phyloP scores from a whole-genome alignment of 164 flowering plant genomes.

The Malania oleifera region DNA sequence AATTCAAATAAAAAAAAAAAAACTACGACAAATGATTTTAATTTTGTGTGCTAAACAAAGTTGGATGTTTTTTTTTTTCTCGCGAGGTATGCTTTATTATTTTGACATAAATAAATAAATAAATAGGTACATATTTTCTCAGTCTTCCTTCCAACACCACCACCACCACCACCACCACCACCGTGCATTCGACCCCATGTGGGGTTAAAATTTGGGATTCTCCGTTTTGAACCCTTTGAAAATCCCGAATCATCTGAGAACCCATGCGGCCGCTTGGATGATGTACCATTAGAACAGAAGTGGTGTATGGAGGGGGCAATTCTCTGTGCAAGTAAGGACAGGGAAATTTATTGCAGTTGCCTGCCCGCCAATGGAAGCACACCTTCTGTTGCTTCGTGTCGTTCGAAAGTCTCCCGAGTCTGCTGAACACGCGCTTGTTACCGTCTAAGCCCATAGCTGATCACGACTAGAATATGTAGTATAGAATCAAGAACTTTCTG shows the following conservation, averaged over 20 bases:
- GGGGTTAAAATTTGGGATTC: constrained; percentile 25
- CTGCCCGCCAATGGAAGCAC: constrained; percentile 69
- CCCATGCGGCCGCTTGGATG: constrained; percentile 29
- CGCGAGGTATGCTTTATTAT: too few relatives aligned
- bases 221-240: constrained; percentile 21
- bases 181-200: constrained; percentile 52
- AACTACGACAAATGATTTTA: too few relatives aligned
- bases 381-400: constrained; percentile 38
- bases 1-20: too few relatives aligned
- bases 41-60: too few relatives aligned
- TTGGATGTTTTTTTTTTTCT: too few relatives aligned
- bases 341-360: constrained; percentile 51
- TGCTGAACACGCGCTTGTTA: not conserved
- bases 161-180: constrained; percentile 17
- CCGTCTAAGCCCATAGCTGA: not conserved
- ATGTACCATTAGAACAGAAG: constrained; percentile 16
- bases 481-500: not conserved
- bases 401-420: constrained; percentile 3
- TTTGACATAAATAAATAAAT: too few relatives aligned
- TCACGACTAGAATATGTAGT: too few relatives aligned
- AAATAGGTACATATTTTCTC: constrained; percentile 62
- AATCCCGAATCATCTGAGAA: constrained; percentile 26
- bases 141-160: constrained; percentile 26
- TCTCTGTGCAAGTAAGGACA: constrained; percentile 62
- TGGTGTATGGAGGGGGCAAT: constrained; percentile 22